These are phyloP conservation scores for Saksenaea vasiformis DNA, from an alignment of 371 early-diverging fungal species.

Conservation along the genomic window DNA sequence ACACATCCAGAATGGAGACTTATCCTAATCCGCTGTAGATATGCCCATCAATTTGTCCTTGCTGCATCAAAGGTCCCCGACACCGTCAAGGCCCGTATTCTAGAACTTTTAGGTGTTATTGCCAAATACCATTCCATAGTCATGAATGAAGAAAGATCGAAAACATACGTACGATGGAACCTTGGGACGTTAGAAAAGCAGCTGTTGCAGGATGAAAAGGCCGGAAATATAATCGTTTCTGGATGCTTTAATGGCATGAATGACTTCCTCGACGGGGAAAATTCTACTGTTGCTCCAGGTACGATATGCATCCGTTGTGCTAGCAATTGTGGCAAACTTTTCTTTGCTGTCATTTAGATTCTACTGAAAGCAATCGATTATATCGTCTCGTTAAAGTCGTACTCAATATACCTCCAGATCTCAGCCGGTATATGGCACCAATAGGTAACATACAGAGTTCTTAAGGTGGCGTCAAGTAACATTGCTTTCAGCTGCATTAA, in stretches of 20 bases:
- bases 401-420: slow-evolving; percentile 48
- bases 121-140: slow-evolving; percentile 34
- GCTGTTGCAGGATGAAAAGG: slow-evolving; percentile 26
- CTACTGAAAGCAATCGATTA: slow-evolving; percentile 31
- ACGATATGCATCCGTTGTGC: neutral
- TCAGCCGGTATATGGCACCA: slow-evolving; percentile 46
- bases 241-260: slow-evolving; percentile 49
- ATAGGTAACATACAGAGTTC: slow-evolving; percentile 30
- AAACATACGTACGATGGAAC: slow-evolving; percentile 41
- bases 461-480: neutral
- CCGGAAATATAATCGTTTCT: slow-evolving; percentile 31
- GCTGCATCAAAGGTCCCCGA: slow-evolving; percentile 10
- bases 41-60: slow-evolving; percentile 16
- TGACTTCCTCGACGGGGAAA: slow-evolving; percentile 30
- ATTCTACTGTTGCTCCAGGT: slow-evolving; percentile 1
- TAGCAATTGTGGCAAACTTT: neutral
- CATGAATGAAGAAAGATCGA: slow-evolving; percentile 17
- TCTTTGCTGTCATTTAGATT: slow-evolving; percentile 7
- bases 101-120: slow-evolving; percentile 50
- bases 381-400: slow-evolving; percentile 34
- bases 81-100: slow-evolving; percentile 48
- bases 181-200: slow-evolving; percentile 37
- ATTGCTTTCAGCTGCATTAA: slow-evolving; percentile 51
- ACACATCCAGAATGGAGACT: neutral
- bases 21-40: slow-evolving; percentile 16